These are phyloP conservation scores for Handroanthus guayacan DNA, from an alignment of 257 asterid species.

Conservation along the genomic window DNA sequence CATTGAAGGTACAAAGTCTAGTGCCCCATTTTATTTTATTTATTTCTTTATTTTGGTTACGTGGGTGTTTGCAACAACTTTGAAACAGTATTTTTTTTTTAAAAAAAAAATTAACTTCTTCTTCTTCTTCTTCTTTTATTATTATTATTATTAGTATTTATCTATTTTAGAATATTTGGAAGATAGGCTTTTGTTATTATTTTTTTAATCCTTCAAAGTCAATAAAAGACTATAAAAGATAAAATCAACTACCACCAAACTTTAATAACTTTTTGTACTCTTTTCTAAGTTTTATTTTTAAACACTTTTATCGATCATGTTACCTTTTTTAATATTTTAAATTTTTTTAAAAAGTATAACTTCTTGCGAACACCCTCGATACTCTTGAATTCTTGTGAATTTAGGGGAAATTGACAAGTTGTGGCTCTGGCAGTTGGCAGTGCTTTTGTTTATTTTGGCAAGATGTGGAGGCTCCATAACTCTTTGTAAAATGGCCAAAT, in stretches of 20 bases:
- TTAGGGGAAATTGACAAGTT: conserved; percentile 38
- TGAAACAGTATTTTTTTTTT: neutral
- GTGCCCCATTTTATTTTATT: no score
- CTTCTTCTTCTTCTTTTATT: no score
- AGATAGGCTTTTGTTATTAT: no score
- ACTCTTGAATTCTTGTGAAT: neutral
- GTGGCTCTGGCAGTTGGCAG: conserved; percentile 72
- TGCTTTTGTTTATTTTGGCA: conserved; percentile 83
- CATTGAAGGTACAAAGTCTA: conserved; percentile 72
- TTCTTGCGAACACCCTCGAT: no score
- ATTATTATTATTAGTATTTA: neutral
- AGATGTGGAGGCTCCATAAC: conserved; percentile 89
- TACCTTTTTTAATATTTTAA: no score
- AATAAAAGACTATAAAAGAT: no score
- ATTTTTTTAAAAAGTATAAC: no score
- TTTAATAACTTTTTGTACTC: no score
- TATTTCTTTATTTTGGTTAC: neutral
- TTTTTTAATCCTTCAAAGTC: no score
- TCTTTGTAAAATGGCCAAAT: conserved; percentile 83
- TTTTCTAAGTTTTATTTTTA: no score
- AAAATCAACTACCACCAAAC: no score
- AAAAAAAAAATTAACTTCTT: neutral
- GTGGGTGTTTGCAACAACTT: neutral
- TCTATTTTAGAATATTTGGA: neutral
- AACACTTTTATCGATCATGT: no score